phyloP scores from a whole-genome alignment of 306 rosid genomes.

The Ceratonia siliqua region DNA sequence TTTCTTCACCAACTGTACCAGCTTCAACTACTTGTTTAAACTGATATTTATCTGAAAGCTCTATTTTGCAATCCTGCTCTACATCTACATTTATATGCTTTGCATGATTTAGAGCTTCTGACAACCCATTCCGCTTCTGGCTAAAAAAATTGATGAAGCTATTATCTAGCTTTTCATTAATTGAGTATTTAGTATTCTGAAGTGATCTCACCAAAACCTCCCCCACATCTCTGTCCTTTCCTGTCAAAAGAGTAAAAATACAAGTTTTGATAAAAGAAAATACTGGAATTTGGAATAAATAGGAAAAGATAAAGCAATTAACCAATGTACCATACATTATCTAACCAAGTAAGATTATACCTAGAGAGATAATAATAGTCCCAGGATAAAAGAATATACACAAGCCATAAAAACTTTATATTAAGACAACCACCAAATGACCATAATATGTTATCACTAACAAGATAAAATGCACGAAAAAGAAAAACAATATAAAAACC shows the following conservation, averaged over 20 bases:
- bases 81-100: slow-evolving; percentile 35
- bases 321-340: slow-evolving; percentile 5
- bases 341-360: not conserved
- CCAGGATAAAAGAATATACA: slow-evolving; percentile 8
- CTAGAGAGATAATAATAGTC: slow-evolving; percentile 11
- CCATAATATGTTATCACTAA: slow-evolving; percentile 17
- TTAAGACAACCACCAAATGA: slow-evolving; percentile 18
- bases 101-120: slow-evolving; percentile 43
- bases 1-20: slow-evolving; percentile 42
- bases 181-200: slow-evolving; percentile 73
- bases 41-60: slow-evolving; percentile 38
- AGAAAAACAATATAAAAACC: slow-evolving; percentile 46
- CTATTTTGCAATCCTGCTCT: slow-evolving; percentile 34
- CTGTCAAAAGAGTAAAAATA: slow-evolving; percentile 45
- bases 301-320: not conserved
- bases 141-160: slow-evolving; percentile 62
- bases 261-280: slow-evolving; percentile 20
- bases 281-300: slow-evolving; percentile 6
- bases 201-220: slow-evolving; percentile 79
- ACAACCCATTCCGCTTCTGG: slow-evolving; percentile 40
- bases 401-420: not conserved
- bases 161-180: slow-evolving; percentile 81
- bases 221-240: slow-evolving; percentile 73
- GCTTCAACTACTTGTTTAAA: slow-evolving; percentile 34
- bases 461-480: slow-evolving; percentile 22